These are phyloP conservation scores for Luvunga scandens DNA, from an alignment of 345 rosid species.

Conservation along the genomic window DNA sequence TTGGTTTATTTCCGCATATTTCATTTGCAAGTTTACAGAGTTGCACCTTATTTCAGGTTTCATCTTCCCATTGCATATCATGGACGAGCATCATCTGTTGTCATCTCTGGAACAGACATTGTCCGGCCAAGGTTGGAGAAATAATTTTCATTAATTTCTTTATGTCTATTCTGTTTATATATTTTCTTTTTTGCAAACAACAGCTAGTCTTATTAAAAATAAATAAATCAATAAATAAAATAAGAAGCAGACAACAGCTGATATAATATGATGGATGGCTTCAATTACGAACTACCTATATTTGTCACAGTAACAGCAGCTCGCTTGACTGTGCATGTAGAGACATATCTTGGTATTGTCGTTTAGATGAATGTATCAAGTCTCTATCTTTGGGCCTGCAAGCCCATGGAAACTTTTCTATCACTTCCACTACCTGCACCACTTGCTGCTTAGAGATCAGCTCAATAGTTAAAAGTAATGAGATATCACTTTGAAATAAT, in stretches of 20 bases:
- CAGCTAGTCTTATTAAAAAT: background rate
- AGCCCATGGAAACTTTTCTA: background rate
- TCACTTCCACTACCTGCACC: background rate
- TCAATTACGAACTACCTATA: background rate
- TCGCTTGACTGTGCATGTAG: background rate
- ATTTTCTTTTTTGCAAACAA: background rate
- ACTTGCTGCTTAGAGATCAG: background rate
- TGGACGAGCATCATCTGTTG: constrained; percentile 91
- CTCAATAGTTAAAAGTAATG: background rate
- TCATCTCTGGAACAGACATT: constrained; percentile 86
- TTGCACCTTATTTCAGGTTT: constrained; percentile 53
- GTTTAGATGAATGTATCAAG: background rate
- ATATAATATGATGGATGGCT: background rate
- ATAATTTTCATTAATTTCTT: background rate
- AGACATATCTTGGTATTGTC: background rate
- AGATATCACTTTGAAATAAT: background rate
- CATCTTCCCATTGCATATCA: constrained; percentile 97
- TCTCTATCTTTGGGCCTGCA: background rate
- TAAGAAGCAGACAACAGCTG: background rate
- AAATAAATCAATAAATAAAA: too few species aligned
- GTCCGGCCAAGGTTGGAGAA: constrained; percentile 68
- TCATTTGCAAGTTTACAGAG: constrained; percentile 5
- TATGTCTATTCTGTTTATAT: background rate
- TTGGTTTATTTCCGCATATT: background rate
- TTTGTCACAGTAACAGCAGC: background rate